A percentile compares a stretch with the other conserved stretches of the same genome.
Evolutionary conservation across 805 yeast genomes (phyloP).

Genomic region (Lachancea meyersii): DNA sequence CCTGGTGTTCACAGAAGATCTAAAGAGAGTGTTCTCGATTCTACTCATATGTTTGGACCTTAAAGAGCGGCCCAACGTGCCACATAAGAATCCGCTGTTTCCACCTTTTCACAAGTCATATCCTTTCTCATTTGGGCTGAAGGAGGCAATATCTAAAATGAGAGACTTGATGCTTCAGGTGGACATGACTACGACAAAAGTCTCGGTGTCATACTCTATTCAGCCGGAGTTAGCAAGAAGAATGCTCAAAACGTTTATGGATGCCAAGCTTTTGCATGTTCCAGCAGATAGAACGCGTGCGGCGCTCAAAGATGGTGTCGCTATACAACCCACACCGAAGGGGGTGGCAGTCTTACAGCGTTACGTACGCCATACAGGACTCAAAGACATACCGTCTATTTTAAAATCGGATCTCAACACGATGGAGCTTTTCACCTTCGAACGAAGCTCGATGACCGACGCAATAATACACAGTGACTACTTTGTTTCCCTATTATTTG

Average conservation of each 20-base stretch:
- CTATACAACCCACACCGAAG: conserved; percentile 84
- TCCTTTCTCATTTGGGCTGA: conserved; percentile 49
- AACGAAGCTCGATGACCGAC: conserved; percentile 55
- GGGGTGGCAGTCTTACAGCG: conserved; percentile 67
- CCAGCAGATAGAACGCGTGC: conserved; percentile 67
- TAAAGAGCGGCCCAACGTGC: conserved; percentile 26
- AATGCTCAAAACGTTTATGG: conserved; percentile 47
- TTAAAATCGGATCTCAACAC: conserved; percentile 57
- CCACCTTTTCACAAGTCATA: conserved; percentile 31
- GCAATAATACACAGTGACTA: conserved; percentile 54
- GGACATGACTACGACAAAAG: conserved; percentile 44
- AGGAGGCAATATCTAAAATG: conserved; percentile 51
- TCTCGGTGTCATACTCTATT: conserved; percentile 50
- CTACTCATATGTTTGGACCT: conserved; percentile 41
- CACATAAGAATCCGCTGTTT: conserved; percentile 19
- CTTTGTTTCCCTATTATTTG: conserved; percentile 60
- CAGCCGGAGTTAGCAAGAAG: conserved; percentile 43
- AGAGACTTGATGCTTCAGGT: conserved; percentile 41
- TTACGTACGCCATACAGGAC: conserved; percentile 54
- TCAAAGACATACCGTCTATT: conserved; percentile 43
- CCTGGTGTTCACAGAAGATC: conserved; percentile 46
- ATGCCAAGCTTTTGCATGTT: conserved; percentile 60
- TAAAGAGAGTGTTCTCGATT: conserved; percentile 54
- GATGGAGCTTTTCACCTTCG: conserved; percentile 63
- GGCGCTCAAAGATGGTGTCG: conserved; percentile 37